Evolutionary conservation across 1,284 basidiomycete genomes (phyloP), one percentile per base, ranked within the genome.

Genomic region (Austropuccinia psidii): DNA sequence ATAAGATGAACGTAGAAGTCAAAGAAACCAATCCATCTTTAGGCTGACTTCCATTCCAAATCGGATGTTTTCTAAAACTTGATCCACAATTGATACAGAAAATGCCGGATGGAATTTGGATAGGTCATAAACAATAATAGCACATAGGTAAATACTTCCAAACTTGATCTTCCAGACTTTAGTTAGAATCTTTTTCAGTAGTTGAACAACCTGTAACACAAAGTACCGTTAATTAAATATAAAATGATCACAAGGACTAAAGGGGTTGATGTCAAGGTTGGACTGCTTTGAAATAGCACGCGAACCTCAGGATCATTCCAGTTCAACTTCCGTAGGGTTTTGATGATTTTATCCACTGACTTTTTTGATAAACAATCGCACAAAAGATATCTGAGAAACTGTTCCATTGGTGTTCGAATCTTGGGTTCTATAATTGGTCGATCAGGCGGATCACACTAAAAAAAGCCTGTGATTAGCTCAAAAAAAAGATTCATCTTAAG

Each of bases 91-190:
- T 2, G 87, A 85, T 72, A 96, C 86, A 2, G 88, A 85, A 80
- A 98, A 98, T 5, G 89, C 88, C 9, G 91, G 88, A 78, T 93
- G 93, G 80, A 94, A 96, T 21, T 91, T 85, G 79, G 94, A 91
- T 61, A 99, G 84, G 79, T 98, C 95, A 78, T 93, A 93, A 1
- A 93, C 88, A 70, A 98, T 83, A 84, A 95, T 93, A 1, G 96
- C 94, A 43, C 98, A 84, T n/a, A 97, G 84, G 73, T 89, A 87
- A 76, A 98, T 87, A 80, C 91, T 93, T 75, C 89, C 85, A 79
- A 89, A 98, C 78, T 93, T 95, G 82, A 97, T 86, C 80, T 96
- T 95, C 93, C 95, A 97, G 1, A 94, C 89, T 78, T 95, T 95
- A 4, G 90, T 93, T 82, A 99, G 98, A 31, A 90, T 86, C 78